A percentile compares a stretch with the other conserved stretches of the same genome.
phyloP scores from a whole-genome alignment of 768 basidiomycete genomes.

The Hericium rajendrae region DNA sequence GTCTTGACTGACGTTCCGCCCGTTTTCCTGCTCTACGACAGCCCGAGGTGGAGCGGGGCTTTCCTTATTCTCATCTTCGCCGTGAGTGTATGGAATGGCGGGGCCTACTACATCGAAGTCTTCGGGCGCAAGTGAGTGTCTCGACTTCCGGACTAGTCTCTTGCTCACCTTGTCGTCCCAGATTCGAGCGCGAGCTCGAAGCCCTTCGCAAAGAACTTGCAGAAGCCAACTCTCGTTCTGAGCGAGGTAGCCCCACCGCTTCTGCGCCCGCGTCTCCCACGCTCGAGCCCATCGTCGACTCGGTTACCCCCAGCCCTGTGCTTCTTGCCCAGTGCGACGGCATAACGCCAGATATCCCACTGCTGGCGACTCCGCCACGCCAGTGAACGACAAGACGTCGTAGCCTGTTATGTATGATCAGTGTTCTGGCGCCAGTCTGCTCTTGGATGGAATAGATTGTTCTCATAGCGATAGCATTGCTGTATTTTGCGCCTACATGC shows the following conservation, averaged over 20 bases:
- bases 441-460: no score
- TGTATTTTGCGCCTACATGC: no score
- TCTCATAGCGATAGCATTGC: no score
- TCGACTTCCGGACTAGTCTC: neutral
- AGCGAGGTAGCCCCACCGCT: conserved; percentile 7
- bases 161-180: conserved; percentile 21
- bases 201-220: conserved; percentile 85
- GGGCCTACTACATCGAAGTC: conserved; percentile 92
- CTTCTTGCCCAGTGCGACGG: neutral
- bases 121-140: conserved; percentile 88
- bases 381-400: neutral
- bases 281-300: neutral
- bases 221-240: conserved; percentile 31
- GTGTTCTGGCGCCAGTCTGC: no score
- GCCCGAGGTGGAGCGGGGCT: conserved; percentile 61
- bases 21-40: conserved; percentile 75
- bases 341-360: neutral
- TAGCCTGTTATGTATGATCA: no score
- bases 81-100: conserved; percentile 93
- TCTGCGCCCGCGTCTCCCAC: conserved; percentile 9
- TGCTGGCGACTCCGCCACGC: neutral
- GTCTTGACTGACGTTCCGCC: conserved; percentile 82
- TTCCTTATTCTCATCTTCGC: conserved; percentile 77
- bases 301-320: neutral
- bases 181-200: conserved; percentile 90